Percentiles rank a stretch among this genome's conserved stretches.
These are phyloP conservation scores for Clonostachys rosea DNA, from an alignment of 2,329 filamentous ascomycete genomes.

Conservation along the genomic window DNA sequence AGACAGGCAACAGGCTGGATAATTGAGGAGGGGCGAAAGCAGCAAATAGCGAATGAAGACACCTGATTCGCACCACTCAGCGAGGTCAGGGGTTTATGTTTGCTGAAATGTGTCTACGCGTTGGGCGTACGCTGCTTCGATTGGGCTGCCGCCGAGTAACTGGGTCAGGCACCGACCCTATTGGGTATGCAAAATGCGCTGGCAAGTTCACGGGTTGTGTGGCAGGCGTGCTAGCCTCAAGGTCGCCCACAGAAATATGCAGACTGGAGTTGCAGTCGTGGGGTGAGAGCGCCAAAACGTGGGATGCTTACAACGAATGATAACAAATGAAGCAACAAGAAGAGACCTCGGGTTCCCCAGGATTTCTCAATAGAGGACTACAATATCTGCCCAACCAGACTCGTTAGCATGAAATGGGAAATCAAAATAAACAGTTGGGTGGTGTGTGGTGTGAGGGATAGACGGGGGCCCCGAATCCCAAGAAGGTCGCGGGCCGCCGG, in stretches of 20 bases:
- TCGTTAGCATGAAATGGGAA: no score
- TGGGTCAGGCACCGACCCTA: slow-evolving; percentile 3
- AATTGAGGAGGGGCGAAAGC: slow-evolving; percentile 1
- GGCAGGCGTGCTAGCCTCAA: neutral
- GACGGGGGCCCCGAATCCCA: no score
- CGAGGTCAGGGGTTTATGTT: neutral
- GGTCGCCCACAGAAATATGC: neutral
- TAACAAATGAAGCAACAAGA: no score
- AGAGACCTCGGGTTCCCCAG: no score
- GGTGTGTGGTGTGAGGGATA: no score
- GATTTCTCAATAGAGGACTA: no score
- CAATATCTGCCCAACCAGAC: no score
- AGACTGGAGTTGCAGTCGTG: neutral
- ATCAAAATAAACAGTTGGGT: no score
- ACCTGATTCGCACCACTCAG: slow-evolving; percentile 1
- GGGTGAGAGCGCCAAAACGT: neutral
- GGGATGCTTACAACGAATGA: no score
- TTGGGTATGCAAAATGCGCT: slow-evolving; percentile 5
- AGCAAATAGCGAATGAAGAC: slow-evolving; percentile 7
- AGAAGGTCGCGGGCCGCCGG: neutral
- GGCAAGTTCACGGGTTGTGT: slow-evolving; percentile 1
- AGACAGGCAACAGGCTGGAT: neutral
- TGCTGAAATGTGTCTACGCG: slow-evolving; percentile 1
- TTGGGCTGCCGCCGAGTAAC: slow-evolving; percentile 2
- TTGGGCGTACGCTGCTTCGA: slow-evolving; percentile 1